Percentiles rank a stretch among this genome's conserved stretches.
phyloP scores from a whole-genome alignment of 2,329 filamentous ascomycete species.

The Rhinocladiella similis region DNA sequence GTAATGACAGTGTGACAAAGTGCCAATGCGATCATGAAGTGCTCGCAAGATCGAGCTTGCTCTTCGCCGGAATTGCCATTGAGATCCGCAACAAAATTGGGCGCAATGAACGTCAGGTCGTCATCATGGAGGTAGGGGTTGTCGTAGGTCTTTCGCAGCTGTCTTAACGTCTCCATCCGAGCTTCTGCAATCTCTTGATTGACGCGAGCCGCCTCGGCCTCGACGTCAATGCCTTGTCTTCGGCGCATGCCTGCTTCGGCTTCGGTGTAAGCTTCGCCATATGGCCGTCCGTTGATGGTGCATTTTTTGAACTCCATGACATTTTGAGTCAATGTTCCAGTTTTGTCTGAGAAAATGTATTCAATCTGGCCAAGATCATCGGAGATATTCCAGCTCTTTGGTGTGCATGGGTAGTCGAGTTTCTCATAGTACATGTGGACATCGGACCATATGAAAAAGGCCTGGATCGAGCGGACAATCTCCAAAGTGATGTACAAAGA shows the following conservation, averaged over 20 bases:
- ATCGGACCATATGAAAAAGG: constrained; percentile 96
- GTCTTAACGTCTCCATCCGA: constrained; percentile 69
- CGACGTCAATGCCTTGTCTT: constrained; percentile 81
- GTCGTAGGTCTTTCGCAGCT: constrained; percentile 74
- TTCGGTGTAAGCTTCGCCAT: constrained; percentile 97
- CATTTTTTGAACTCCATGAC: constrained; percentile 99
- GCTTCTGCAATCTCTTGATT: constrained; percentile 76
- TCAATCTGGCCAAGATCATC: constrained; percentile 98
- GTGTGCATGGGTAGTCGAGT: constrained; percentile 91
- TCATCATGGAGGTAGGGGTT: constrained; percentile 92
- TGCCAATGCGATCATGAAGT: constrained; percentile 92
- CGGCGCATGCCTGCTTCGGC: constrained; percentile 96
- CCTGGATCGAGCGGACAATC: constrained; percentile 89
- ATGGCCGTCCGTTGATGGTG: constrained; percentile 91
- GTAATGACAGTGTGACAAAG: constrained; percentile 97
- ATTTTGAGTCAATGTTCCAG: constrained; percentile 84
- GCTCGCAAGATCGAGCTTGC: constrained; percentile 75
- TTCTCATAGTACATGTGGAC: constrained; percentile 95
- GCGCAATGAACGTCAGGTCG: constrained; percentile 86
- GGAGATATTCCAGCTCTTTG: constrained; percentile 98
- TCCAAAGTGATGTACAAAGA: constrained; percentile 97
- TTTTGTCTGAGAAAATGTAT: constrained; percentile 98
- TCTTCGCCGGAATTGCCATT: constrained; percentile 72
- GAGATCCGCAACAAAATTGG: constrained; percentile 83
- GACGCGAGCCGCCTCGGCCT: constrained; percentile 72